Evolutionary conservation across 2,329 filamentous ascomycete species (phyloP).

Genomic region (Epichloe scottii): DNA sequence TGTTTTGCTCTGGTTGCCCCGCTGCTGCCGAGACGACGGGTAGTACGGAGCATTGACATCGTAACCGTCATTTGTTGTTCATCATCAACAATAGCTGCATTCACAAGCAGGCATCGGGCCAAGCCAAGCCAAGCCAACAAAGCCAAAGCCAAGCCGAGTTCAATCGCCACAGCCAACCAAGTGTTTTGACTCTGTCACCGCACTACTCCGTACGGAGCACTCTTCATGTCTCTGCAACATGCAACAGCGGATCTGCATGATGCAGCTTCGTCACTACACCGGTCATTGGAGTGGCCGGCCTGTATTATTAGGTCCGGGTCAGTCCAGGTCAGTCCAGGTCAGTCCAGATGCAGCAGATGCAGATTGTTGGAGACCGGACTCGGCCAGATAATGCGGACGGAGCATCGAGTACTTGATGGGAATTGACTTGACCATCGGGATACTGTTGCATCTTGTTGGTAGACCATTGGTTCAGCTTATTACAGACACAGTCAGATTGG

Average conservation of each 20-base stretch:
- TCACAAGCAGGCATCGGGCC: neutral
- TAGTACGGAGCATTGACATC: no score
- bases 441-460: no score
- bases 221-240: no score
- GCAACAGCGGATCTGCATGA: neutral
- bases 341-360: no score
- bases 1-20: neutral
- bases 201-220: neutral
- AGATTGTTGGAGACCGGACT: no score
- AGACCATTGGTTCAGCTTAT: neutral
- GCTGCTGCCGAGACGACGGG: neutral
- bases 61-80: neutral
- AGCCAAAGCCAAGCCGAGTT: neutral
- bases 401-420: no score
- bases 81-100: neutral
- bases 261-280: neutral
- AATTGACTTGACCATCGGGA: no score
- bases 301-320: no score
- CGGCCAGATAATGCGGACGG: no score
- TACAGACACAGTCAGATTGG: neutral
- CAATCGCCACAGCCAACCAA: neutral
- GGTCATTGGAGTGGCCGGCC: no score
- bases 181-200: neutral
- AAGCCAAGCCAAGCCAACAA: no score
- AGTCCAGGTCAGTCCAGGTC: no score